phyloP scores from a whole-genome alignment of 2,329 filamentous ascomycete genomes.

The Aspergillus piperis region DNA sequence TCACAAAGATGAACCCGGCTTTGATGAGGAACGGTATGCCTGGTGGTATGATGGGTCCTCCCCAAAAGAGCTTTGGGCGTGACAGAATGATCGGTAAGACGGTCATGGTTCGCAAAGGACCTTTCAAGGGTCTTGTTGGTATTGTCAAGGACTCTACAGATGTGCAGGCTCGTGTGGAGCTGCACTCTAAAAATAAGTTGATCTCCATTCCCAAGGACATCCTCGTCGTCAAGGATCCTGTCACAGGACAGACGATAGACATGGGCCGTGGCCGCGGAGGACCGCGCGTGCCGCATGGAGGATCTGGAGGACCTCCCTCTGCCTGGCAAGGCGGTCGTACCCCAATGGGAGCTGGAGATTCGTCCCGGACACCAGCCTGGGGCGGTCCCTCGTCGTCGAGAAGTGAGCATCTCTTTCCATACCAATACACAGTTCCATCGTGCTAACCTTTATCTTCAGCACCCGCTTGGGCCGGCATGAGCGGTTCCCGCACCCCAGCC shows the following conservation, averaged over 20 bases:
- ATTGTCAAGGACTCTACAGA: conserved; percentile 96
- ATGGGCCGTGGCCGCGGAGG: conserved; percentile 56
- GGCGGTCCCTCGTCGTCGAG: conserved; percentile 57
- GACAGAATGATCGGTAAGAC: conserved; percentile 89
- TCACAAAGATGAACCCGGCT: conserved; percentile 90
- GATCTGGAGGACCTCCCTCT: conserved; percentile 47
- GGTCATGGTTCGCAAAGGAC: conserved; percentile 81
- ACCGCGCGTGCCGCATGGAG: conserved; percentile 51
- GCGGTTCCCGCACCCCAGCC: conserved; percentile 54
- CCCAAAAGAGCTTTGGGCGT: conserved; percentile 66
- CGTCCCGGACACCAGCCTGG: conserved; percentile 76
- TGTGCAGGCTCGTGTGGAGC: conserved; percentile 79
- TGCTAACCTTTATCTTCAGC: conserved; percentile 32
- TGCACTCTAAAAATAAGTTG: conserved; percentile 92
- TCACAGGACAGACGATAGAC: conserved; percentile 77
- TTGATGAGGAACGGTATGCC: conserved; percentile 67
- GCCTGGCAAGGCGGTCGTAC: conserved; percentile 70
- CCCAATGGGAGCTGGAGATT: conserved; percentile 61
- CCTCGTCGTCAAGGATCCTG: conserved; percentile 78
- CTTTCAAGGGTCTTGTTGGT: conserved; percentile 88
- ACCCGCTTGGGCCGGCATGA: conserved; percentile 45
- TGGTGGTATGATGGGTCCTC: conserved; percentile 62
- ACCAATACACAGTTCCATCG: conserved; percentile 8
- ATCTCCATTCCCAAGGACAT: conserved; percentile 80
- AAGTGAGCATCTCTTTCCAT: conserved; percentile 54